Conservation (phyloP, 208 protist genomes). For the Trypanosoma mega region DNA sequence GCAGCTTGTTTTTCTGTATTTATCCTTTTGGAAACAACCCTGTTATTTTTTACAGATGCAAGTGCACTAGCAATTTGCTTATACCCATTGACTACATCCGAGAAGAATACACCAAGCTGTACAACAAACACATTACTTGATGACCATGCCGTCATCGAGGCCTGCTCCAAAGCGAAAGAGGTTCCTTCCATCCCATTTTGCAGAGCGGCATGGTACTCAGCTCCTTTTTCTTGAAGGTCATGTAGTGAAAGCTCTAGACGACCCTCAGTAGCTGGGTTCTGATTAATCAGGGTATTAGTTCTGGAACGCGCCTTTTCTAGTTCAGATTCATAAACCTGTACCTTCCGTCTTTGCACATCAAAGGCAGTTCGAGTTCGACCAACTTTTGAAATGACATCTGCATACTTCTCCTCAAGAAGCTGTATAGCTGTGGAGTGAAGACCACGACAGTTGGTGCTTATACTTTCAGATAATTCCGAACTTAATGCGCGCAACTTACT, state of each 20-base stretch:
- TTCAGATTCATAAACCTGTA: conserved; percentile 37
- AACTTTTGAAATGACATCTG: conserved; percentile 34
- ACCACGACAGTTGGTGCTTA: conserved; percentile 28
- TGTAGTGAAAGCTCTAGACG: conserved; percentile 30
- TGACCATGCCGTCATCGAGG: conserved; percentile 67
- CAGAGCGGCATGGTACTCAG: conserved; percentile 41
- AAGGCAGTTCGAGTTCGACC: conserved; percentile 40
- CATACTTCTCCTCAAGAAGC: conserved; percentile 38
- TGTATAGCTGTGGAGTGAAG: conserved; percentile 33
- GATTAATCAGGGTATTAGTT: conserved; percentile 14
- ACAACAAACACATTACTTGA: conserved; percentile 69
- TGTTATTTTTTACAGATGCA: conserved; percentile 53
- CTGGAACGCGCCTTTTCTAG: conserved; percentile 9
- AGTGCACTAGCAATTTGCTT: conserved; percentile 28
- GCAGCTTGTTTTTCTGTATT: conserved; percentile 46
- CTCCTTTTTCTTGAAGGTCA: conserved; percentile 24
- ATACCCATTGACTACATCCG: conserved; percentile 24
- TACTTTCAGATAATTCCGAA: conserved; percentile 6
- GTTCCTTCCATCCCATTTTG: conserved; percentile 40
- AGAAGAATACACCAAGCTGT: conserved; percentile 46
- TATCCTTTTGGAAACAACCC: conserved; percentile 52
- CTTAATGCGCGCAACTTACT: conserved; percentile 2
- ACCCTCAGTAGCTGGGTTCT: conserved; percentile 25
- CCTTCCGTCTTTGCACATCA: conserved; percentile 42
- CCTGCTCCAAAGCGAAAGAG: conserved; percentile 62